Evolutionary conservation across 2,329 filamentous ascomycete genomes (phyloP).

Genomic region (Exophiala sp.): DNA sequence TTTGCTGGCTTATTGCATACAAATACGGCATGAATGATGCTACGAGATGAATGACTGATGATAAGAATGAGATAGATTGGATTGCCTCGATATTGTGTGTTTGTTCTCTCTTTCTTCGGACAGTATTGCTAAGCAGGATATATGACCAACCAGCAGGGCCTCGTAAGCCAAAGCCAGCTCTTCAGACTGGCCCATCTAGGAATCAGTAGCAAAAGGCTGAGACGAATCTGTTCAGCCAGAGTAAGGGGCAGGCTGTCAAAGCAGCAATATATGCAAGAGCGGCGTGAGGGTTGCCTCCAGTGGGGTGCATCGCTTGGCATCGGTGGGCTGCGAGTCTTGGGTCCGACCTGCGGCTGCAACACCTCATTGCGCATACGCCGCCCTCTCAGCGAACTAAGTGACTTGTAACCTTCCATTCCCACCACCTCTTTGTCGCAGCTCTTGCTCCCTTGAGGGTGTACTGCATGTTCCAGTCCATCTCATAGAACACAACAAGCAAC

Average conservation of each 20-base stretch:
- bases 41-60: neutral
- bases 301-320: neutral
- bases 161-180: too few relatives aligned
- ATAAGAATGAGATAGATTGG: neutral
- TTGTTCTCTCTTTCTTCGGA: neutral
- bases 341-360: neutral
- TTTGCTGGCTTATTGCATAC: neutral
- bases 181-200: too few relatives aligned
- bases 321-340: neutral
- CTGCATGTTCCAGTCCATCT: neutral
- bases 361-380: conserved; percentile 5
- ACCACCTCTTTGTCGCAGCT: neutral
- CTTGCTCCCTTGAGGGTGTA: neutral
- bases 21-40: neutral
- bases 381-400: neutral
- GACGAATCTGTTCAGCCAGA: neutral
- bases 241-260: neutral
- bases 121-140: too few relatives aligned
- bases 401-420: too few relatives aligned
- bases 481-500: conserved; percentile 18
- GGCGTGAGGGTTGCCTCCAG: neutral
- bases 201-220: too few relatives aligned
- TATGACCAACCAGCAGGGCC: too few relatives aligned
- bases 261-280: neutral
- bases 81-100: neutral